A percentile compares a stretch with the other conserved stretches of the same genome.
Conservation (phyloP, 2,329 filamentous ascomycete genomes). For the Aspergillus sojae region DNA sequence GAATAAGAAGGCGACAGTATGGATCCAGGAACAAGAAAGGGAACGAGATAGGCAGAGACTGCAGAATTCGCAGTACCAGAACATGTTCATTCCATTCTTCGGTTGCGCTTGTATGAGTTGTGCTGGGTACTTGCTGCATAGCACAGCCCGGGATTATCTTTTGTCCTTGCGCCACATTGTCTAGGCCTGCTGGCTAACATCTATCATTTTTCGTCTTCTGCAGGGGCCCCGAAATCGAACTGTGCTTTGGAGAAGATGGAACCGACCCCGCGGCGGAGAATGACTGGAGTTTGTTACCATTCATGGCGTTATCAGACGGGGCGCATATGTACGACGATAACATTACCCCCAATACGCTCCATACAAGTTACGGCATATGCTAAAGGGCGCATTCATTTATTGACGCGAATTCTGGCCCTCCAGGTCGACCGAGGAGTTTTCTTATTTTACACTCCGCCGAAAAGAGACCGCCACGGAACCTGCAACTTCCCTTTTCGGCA, state of each 20-base stretch:
- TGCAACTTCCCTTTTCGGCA: conserved; percentile 87
- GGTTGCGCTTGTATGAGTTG: not conserved
- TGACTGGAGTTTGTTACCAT: conserved; percentile 88
- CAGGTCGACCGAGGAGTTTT: conserved; percentile 92
- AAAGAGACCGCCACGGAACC: conserved; percentile 49
- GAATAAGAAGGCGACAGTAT: not conserved
- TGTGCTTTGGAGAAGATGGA: conserved; percentile 81
- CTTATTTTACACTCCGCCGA: conserved; percentile 89
- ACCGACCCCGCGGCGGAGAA: conserved; percentile 79
- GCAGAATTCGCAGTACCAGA: not conserved
- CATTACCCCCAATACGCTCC: conserved; percentile 3
- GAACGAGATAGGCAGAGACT: not conserved
- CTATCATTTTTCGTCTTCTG: not conserved
- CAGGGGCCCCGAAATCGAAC: conserved; percentile 88
- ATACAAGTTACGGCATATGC: not conserved
- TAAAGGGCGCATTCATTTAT: conserved; percentile 10
- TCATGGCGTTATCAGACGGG: conserved; percentile 95
- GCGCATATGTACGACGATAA: conserved; percentile 74
- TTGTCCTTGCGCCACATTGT: not conserved
- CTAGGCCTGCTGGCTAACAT: not conserved
- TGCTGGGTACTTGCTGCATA: not conserved
- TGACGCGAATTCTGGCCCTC: conserved; percentile 12
- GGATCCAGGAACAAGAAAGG: conserved; percentile 1
- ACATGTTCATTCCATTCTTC: not conserved
- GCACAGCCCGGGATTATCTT: not conserved